Evolutionary conservation across 306 rosid genomes (phyloP).

Genomic region (Prunus davidiana): DNA sequence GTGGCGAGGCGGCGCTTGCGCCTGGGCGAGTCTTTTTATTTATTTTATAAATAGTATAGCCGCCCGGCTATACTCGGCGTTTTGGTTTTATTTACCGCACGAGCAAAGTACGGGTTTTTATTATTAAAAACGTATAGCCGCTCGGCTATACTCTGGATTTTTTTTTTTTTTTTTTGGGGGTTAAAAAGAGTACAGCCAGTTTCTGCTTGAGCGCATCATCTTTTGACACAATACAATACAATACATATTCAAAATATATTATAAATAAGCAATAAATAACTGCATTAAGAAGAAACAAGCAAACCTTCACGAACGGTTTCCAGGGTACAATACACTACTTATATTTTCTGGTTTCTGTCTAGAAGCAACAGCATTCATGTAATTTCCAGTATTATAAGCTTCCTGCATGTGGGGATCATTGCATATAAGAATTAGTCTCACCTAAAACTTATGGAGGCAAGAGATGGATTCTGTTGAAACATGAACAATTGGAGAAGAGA

Average conservation of each 20-base stretch:
- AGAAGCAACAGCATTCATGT: slow-evolving; percentile 62
- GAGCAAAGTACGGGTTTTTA: too few species aligned
- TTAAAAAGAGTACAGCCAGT: background rate
- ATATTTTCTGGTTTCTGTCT: slow-evolving; percentile 70
- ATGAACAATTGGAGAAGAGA: background rate
- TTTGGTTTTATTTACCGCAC: too few species aligned
- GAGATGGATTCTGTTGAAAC: background rate
- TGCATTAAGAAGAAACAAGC: background rate
- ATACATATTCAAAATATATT: slow-evolving; percentile 19
- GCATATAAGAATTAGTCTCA: background rate
- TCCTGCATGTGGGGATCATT: slow-evolving; percentile 39
- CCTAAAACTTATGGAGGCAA: slow-evolving; percentile 3
- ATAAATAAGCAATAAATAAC: background rate
- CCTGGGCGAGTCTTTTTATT: too few species aligned
- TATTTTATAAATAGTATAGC: too few species aligned
- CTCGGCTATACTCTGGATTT: too few species aligned
- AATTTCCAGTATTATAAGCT: slow-evolving; percentile 72
- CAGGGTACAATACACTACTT: slow-evolving; percentile 70
- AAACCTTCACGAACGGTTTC: slow-evolving; percentile 72
- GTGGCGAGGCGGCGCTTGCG: too few species aligned
- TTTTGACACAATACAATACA: background rate
- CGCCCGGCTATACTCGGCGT: too few species aligned
- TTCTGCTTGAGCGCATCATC: background rate
- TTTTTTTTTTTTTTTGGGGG: rapidly evolving
- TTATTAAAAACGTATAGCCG: too few species aligned